Base-by-base conservation (phyloP, 1,139 yeast species). In the Geotrichum reessii region DNA sequence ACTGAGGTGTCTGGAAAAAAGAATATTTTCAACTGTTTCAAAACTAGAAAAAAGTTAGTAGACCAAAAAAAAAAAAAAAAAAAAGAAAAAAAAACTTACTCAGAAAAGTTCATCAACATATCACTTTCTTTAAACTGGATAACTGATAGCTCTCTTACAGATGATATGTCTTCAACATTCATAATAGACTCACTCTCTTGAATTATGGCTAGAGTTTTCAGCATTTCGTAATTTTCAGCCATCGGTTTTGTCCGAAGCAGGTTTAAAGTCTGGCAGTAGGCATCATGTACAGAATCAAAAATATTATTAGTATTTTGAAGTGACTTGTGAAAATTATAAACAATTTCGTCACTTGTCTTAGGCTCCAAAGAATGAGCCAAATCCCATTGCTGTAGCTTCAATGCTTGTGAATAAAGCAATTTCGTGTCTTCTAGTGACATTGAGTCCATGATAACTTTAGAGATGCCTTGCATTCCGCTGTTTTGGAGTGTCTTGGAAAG, bases 381-480 rank as follows among this genome's bases (percentile, higher is more conserved):
- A 57, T 83, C 84, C 93, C 93, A 86, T 55, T 78, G 76, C 56
- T 78, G 79, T 47, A 86, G 69, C 63, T 83, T 85, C 91, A 91
- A 86, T 1, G 83, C 78, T 80, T 55, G 54, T 4, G 60, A 51
- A 19, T 61, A 61, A 21, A 58, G 25, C 3, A 50, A 25, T 2
- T 24, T 28, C 4, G 55, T 58, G 27, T 58, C 50, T 21, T 48
- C 53, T 11, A 48, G 17, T 1, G 55, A 50, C 42, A 55, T 44
- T 12, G 37, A 37, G 48, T 57, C 57, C n/a, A 55, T 22, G n/a
- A 60, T 50, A n/a, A 58, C 21, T 17, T 52, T 52, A 9, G 62
- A 60, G 3, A 58, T 48, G 4, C 59, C 59, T 12, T 47, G 46
- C 55, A 60, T 53, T 1, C 62, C 62, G 28, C 53, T 47, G 22